These are phyloP conservation scores for Isoetes taiwanensis DNA, from an alignment of 75 land plant genomes.

Conservation along the genomic window DNA sequence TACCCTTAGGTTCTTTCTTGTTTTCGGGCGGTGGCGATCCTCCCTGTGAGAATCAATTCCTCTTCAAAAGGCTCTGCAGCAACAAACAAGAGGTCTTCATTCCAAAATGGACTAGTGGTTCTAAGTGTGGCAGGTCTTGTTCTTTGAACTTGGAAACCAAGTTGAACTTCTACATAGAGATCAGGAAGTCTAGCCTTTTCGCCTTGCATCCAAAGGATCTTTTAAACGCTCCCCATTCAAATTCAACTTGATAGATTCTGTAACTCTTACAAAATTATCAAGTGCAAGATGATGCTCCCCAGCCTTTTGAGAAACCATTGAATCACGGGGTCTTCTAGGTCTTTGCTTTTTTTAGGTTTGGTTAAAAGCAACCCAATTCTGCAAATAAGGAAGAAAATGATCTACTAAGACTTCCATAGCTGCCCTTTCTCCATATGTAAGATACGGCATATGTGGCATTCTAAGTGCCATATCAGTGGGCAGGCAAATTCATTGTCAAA, in stretches of 20 bases:
- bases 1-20: constrained; percentile 25
- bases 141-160: constrained; percentile 34
- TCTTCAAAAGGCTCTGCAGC: constrained; percentile 34
- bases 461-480: too few relatives aligned
- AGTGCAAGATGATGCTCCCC: constrained; percentile 58
- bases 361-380: constrained; percentile 76
- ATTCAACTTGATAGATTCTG: constrained; percentile 87
- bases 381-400: constrained; percentile 73
- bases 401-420: constrained; percentile 95
- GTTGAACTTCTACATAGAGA: constrained; percentile 16
- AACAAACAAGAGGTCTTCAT: constrained; percentile 35
- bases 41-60: constrained; percentile 17
- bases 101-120: constrained; percentile 28
- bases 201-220: constrained; percentile 33
- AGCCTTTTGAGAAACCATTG: constrained; percentile 44
- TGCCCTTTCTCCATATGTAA: constrained; percentile 91
- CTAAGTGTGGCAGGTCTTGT: constrained; percentile 18
- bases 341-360: constrained; percentile 36
- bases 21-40: constrained; percentile 17
- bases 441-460: too few relatives aligned
- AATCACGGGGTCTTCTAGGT: constrained; percentile 60
- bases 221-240: constrained; percentile 86
- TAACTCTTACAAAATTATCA: constrained; percentile 89
- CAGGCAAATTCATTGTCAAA: too few relatives aligned
- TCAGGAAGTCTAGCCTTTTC: constrained; percentile 36